Evolutionary conservation across 2,329 filamentous ascomycete genomes (phyloP), one percentile per base, ranked within the genome.

Genomic region (Fusarium musae): DNA sequence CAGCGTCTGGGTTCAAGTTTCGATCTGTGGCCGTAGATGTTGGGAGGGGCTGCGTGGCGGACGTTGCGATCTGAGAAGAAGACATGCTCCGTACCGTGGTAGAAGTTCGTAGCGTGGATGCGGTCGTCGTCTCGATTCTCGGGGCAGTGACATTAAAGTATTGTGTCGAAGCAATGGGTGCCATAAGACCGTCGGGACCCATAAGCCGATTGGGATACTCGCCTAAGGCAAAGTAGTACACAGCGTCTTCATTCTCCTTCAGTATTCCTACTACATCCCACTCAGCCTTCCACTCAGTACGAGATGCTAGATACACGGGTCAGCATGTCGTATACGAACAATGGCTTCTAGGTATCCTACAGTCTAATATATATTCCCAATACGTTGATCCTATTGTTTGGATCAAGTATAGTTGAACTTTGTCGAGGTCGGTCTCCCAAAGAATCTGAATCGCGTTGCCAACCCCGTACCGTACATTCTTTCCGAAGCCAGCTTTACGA

Each of bases 401-500:
- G 6, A 10, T 2, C 7, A 60, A 17, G 5, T 2, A 6, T 13
- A 60, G 44, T 1, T 16, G 0, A 19, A 53, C 1, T 4, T 37
- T 10, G 1, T 61, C 47, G 1, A 53, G 26, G 5, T 62, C 32
- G 1, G 34, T 57, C 21, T 34, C 28, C 60, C 60, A 59, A 5
- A 59, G 21, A 4, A 63, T 9, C 7, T 30, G 23, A 4, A 60
- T 36, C 1, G 4, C 9, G 3, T 39, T 9, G 1, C 61, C 61
- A 2, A 16, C 44, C 1, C 1, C 0, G 28, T 32, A 60, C 3
- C 9, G 10, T 9, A 13, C 10, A 11, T 63, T 63, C 2, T 37
- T 2, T 3, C 10, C 11, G 0, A 8, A 9, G 2, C 6, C 28
- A 1, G 0, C 5, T 4, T 5, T 0, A 21, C 9, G 3, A 1